Conservation (phyloP, 768 basidiomycete genomes). For the Daedalea quercina region DNA sequence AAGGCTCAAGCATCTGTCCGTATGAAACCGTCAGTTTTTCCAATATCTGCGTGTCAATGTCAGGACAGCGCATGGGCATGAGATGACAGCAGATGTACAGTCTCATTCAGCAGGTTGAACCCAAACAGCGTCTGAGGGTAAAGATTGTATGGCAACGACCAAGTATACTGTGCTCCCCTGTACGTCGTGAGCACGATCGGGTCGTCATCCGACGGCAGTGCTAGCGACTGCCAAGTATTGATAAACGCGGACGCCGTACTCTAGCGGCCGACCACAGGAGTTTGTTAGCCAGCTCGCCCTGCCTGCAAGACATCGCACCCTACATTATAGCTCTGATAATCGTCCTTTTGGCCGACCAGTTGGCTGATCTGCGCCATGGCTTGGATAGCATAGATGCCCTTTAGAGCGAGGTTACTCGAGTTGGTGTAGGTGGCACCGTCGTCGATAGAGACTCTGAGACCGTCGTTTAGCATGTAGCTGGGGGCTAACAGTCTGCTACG, state of each 20-base stretch:
- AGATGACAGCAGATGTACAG: background rate
- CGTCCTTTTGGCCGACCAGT: background rate
- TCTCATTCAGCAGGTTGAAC: background rate
- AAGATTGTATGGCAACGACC: background rate
- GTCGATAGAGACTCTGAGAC: conserved; percentile 6
- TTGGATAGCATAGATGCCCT: conserved; percentile 17
- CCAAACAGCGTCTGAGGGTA: background rate
- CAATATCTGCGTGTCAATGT: background rate
- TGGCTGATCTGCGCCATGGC: conserved; percentile 16
- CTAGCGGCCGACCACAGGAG: background rate
- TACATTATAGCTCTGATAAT: background rate
- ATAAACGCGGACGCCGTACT: too few relatives aligned
- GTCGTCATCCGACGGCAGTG: too few relatives aligned
- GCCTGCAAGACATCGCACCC: background rate
- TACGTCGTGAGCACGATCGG: too few relatives aligned
- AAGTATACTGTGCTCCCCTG: background rate
- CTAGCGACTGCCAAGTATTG: too few relatives aligned
- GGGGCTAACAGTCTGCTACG: background rate
- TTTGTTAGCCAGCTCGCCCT: background rate
- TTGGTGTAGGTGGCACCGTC: conserved; percentile 1
- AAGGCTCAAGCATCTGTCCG: background rate
- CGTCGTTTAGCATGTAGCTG: background rate
- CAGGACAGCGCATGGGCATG: background rate
- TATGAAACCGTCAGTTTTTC: background rate
- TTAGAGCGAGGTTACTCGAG: conserved; percentile 15